These are phyloP conservation scores for Euclidium syriacum DNA, from an alignment of 345 rosid species.

Conservation along the genomic window DNA sequence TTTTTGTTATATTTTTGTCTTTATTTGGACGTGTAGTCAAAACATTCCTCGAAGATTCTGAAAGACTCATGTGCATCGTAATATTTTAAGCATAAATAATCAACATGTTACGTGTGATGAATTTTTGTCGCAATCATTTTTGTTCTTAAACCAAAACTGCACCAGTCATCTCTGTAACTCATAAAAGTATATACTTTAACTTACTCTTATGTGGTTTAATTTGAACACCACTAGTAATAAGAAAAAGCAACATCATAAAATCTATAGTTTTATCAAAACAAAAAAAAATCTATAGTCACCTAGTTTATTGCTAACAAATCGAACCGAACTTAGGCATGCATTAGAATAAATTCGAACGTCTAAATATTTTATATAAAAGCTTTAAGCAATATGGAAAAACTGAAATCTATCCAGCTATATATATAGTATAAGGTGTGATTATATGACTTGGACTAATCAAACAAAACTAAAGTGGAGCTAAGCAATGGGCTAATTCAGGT, in stretches of 20 bases:
- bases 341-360: slow-evolving; percentile 4
- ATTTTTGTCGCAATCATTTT: not conserved
- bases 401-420: slow-evolving; percentile 1
- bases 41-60: not conserved
- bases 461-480: slow-evolving; percentile 17
- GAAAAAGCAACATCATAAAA: not conserved
- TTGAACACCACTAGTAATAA: not conserved
- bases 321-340: slow-evolving; percentile 18
- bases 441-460: slow-evolving; percentile 20
- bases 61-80: not conserved
- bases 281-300: not conserved
- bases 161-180: not conserved
- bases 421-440: not conserved
- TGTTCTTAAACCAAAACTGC: not conserved
- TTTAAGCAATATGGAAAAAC: not conserved
- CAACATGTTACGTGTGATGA: not conserved
- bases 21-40: too few species aligned
- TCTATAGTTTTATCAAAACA: too few species aligned
- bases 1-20: too few species aligned
- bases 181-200: not conserved
- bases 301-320: not conserved
- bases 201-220: not conserved
- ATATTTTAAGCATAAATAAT: not conserved
- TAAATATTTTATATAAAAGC: not conserved
- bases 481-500: slow-evolving; percentile 12